phyloP scores from a whole-genome alignment of 129 eudicot species.

The Glebionis coronaria region DNA sequence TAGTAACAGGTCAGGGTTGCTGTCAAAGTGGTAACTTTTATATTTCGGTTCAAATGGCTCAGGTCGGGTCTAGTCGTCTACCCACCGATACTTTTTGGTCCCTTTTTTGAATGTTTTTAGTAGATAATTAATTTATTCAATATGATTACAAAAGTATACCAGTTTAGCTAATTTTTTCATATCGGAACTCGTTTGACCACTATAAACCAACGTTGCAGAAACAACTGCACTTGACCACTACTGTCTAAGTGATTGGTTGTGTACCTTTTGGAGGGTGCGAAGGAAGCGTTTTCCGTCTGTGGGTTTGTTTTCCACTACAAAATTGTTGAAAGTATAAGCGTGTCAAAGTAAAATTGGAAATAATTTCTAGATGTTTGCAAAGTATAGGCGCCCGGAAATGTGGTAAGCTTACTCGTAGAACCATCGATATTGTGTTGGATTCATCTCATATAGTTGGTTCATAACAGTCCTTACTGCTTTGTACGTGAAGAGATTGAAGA shows the following conservation, averaged over 20 bases:
- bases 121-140: background rate
- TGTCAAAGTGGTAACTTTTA: background rate
- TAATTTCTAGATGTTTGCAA: background rate
- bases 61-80: background rate
- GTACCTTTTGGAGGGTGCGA: conserved; percentile 73
- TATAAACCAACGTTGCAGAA: background rate
- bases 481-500: conserved; percentile 76
- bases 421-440: conserved; percentile 76
- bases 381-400: background rate
- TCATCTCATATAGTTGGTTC: conserved; percentile 82
- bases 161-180: too few relatives aligned
- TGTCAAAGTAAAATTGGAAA: background rate
- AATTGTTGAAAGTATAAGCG: conserved; percentile 33
- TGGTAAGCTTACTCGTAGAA: conserved; percentile 60
- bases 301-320: conserved; percentile 54
- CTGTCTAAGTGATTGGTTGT: too few relatives aligned
- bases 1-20: too few relatives aligned
- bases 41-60: background rate
- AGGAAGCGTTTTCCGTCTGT: conserved; percentile 64
- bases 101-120: background rate
- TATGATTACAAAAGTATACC: background rate
- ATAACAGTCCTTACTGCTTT: conserved; percentile 82
- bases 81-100: background rate
- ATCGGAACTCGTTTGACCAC: background rate
- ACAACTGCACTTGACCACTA: background rate